A percentile compares a stretch with the other conserved stretches of the same genome.
These are phyloP conservation scores for Aureobasidium namibiae DNA, from an alignment of 2,329 filamentous ascomycete genomes.

Conservation along the genomic window DNA sequence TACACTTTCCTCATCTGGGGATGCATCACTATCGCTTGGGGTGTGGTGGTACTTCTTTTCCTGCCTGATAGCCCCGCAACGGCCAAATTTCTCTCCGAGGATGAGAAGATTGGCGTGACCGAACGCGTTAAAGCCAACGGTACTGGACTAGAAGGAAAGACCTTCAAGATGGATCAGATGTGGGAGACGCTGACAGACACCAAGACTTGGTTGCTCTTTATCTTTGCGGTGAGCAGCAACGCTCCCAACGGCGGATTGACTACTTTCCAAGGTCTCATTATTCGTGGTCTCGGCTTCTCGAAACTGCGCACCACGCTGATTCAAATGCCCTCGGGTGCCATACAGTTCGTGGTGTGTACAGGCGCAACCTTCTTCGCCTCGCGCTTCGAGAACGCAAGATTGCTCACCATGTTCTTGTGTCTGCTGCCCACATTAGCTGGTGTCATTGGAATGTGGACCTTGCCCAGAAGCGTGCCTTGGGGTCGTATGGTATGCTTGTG, in stretches of 20 bases:
- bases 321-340: conserved; percentile 48
- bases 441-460: not conserved
- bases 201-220: conserved; percentile 52
- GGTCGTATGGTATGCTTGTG: conserved; percentile 44
- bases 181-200: conserved; percentile 52
- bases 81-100: conserved; percentile 53
- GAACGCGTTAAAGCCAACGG: conserved; percentile 67
- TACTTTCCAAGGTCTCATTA: conserved; percentile 50
- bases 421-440: not conserved
- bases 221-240: conserved; percentile 46
- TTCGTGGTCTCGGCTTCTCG: conserved; percentile 40
- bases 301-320: conserved; percentile 24
- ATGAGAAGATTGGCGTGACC: conserved; percentile 59
- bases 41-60: conserved; percentile 36
- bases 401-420: not conserved
- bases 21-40: conserved; percentile 33
- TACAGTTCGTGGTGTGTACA: conserved; percentile 6
- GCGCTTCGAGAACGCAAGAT: not conserved
- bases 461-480: not conserved
- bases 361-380: not conserved
- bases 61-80: conserved; percentile 54
- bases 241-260: conserved; percentile 52
- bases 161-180: conserved; percentile 61
- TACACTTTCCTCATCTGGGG: conserved; percentile 44
- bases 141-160: conserved; percentile 63